Evolutionary conservation across 176 grass and related monocot species (phyloP).

Genomic region (Aegilops sharonensis): DNA sequence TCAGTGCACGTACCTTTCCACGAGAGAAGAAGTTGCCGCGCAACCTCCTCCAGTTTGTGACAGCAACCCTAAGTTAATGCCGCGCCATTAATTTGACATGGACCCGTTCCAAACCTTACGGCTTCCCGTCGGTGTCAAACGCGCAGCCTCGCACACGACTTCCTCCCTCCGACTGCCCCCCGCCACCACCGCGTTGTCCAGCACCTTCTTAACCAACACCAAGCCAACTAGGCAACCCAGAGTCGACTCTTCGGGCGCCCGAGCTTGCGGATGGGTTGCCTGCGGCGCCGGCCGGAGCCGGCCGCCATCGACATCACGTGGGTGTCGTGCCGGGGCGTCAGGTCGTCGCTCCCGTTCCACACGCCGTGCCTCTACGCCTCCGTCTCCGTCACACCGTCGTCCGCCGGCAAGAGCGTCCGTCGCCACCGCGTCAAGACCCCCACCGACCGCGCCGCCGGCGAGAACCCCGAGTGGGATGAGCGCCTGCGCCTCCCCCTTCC

Average conservation of each 20-base stretch:
- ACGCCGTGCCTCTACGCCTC: conserved; percentile 59
- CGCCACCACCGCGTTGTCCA: conserved; percentile 16
- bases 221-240: neutral
- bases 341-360: conserved; percentile 47
- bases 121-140: neutral
- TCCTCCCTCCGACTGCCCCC: neutral
- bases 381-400: conserved; percentile 27
- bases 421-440: conserved; percentile 60
- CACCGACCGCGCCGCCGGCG: conserved; percentile 37
- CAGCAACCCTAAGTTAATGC: neutral
- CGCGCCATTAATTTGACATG: neutral
- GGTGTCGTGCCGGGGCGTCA: conserved; percentile 58
- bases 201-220: conserved; percentile 18
- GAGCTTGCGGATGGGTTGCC: conserved; percentile 9
- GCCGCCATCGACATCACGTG: conserved; percentile 52
- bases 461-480: conserved; percentile 65
- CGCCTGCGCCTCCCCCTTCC: conserved; percentile 50
- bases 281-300: neutral
- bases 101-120: neutral
- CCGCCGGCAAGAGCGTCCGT: neutral
- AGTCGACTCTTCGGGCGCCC: neutral
- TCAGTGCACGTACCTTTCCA: neutral
- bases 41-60: neutral
- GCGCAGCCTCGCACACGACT: neutral
- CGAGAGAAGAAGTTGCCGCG: conserved; percentile 14